phyloP scores from a whole-genome alignment of 768 basidiomycete species.

The Collybia mongolica region DNA sequence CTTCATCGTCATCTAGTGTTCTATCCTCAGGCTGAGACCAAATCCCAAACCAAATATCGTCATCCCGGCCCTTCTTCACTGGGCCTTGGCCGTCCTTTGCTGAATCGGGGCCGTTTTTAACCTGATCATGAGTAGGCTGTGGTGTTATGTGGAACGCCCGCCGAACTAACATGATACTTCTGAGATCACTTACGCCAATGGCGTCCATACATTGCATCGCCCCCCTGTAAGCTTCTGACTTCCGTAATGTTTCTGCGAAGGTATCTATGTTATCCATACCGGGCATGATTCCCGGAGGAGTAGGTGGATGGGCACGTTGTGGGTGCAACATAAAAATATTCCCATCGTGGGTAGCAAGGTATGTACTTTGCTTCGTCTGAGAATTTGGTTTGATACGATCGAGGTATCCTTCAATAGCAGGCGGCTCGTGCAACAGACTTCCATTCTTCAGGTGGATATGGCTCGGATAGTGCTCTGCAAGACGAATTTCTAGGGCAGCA shows the following conservation, averaged over 20 bases:
- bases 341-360: conserved; percentile 72
- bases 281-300: conserved; percentile 55
- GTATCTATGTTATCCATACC: conserved; percentile 22
- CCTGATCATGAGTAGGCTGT: conserved; percentile 32
- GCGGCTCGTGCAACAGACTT: conserved; percentile 66
- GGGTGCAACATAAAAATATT: conserved; percentile 62
- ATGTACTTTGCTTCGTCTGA: conserved; percentile 57
- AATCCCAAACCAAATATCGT: conserved; percentile 29
- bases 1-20: conserved; percentile 54
- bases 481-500: conserved; percentile 70
- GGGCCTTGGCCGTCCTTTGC: too few species aligned
- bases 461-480: conserved; percentile 66
- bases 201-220: conserved; percentile 61
- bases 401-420: conserved; percentile 84
- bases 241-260: conserved; percentile 37
- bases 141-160: conserved; percentile 55
- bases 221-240: conserved; percentile 61
- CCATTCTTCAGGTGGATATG: conserved; percentile 42
- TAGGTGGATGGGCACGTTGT: conserved; percentile 61
- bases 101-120: conserved; percentile 20
- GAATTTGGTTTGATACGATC: conserved; percentile 64
- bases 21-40: conserved; percentile 37
- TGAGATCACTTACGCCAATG: conserved; percentile 70
- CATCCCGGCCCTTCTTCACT: conserved; percentile 23
- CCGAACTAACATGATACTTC: conserved; percentile 62